Base-by-base conservation (phyloP, 2,329 filamentous ascomycete species). In the Dendryphion nanum region DNA sequence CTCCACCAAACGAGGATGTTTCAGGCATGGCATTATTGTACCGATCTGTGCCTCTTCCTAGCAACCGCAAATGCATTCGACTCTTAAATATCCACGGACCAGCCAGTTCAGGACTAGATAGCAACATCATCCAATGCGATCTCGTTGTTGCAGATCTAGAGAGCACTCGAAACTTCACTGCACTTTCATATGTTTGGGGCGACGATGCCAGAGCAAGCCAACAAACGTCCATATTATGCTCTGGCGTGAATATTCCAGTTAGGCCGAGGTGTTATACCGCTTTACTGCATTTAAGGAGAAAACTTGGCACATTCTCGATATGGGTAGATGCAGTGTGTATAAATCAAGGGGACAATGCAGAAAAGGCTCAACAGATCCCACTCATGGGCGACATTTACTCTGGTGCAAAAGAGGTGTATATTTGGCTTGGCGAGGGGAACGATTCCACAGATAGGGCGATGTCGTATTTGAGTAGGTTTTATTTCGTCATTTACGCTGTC, bases 261-360 rank as follows among this genome's bases (percentile, higher is more conserved):
- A 30, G 8, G 29, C 29, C 29, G 7, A 30, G 15, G 10, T 30
- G 29, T 16, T 16, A 8, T 15, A 7, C 29, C 7, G 29, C 29
- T 15, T 8, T 30, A 30, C 7, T 7, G 29, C 29, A 30, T 15
- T 30, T 30, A 30, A 8, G 14, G 15, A 16, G 15, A 14, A 30
- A 16, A 15, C 14, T 30, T 30, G 29, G 29, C 7, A 7, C 10
- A 12, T 30, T 30, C 14, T 8, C 29, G 6, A 30, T 55, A 13
- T 55, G 59, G 61, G 48, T 51, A 3, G 63, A 63, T 41, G 50
- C 48, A 0, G 20, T 65, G 8, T 61, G 50, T 30, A 60, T 65
- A 15, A 45, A 64, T 18, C 46, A 56, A 32, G 41, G 51, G 6
- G 47, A 56, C 26, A 40, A 28, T 17, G 35, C 44, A 6, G 55